Evolutionary conservation across 257 asterid species (phyloP).

Genomic region (Solanum arcanum): DNA sequence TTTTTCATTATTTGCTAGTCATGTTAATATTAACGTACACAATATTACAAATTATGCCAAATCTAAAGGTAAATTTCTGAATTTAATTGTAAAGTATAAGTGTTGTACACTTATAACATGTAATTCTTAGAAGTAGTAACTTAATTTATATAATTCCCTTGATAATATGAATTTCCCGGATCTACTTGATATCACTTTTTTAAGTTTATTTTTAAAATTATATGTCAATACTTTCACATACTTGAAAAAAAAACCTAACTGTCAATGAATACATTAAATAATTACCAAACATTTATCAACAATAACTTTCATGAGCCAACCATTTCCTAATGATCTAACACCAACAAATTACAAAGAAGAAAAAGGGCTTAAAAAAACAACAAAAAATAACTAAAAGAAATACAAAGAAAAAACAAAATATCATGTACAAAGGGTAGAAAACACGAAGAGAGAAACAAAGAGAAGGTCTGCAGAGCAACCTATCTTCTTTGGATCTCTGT

Average conservation of each 20-base stretch:
- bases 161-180: background rate
- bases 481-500: constrained; percentile 39
- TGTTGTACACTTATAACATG: background rate
- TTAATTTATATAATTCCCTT: background rate
- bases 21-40: background rate
- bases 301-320: constrained; percentile 9
- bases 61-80: background rate
- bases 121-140: background rate
- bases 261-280: constrained; percentile 5
- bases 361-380: background rate
- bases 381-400: background rate
- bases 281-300: constrained; percentile 17
- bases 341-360: constrained; percentile 8
- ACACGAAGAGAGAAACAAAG: constrained; percentile 7
- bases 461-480: constrained; percentile 21
- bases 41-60: background rate
- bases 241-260: background rate
- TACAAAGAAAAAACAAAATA: background rate
- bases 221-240: background rate
- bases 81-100: background rate
- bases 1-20: background rate
- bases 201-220: background rate
- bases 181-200: background rate
- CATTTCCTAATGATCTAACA: constrained; percentile 11
- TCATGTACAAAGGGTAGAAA: background rate